Evolutionary conservation across 306 rosid genomes (phyloP), one percentile per base, ranked within the genome.

Genomic region (Acacia melanoxylon): DNA sequence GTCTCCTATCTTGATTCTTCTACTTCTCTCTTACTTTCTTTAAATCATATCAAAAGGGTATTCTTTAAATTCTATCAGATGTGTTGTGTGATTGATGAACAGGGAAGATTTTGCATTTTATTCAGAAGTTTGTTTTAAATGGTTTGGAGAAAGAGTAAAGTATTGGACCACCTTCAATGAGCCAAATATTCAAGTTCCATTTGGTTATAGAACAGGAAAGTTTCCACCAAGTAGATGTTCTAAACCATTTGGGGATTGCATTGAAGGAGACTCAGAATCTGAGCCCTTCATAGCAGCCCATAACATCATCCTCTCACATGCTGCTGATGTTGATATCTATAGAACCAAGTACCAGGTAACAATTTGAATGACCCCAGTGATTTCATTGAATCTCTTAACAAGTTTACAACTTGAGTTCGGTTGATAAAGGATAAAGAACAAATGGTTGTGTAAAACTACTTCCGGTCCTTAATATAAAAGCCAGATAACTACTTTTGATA

Each of bases 251-350:
- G 92, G 94, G 2, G 85, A 88, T 25, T 94, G 94, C 46, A 85
- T 24, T 27, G 0, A n/a, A 58, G 97, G 93, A 9, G 81, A 94
- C 75, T 89, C 94, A 8, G 90, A 78, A 81, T 89, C 8, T 15
- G 97, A 92, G 77, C 95, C 94, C 68, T 89, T 88, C 20, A 51
- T 92, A 42, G 95, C 87, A 45, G 95, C 94, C 20, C 89, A 88
- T 76, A 94, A 92, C 76, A 77, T 90, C 1, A 86, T 94, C 37
- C 74, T 88, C 46, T 85, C 98, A 3, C 98, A 94, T 68, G 85
- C 92, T 1, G 81, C 91, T 62, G 91, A 88, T 31, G 92, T 88
- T 75, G 13, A 87, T 41, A 20, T 85, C 5, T 94, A 90, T 56
- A 81, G 87, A 83, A 82, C 88, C 71, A 87, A 87, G 72, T 92